Base-by-base conservation (phyloP, 1,284 basidiomycete genomes). In the Marasmius tenuissimus region DNA sequence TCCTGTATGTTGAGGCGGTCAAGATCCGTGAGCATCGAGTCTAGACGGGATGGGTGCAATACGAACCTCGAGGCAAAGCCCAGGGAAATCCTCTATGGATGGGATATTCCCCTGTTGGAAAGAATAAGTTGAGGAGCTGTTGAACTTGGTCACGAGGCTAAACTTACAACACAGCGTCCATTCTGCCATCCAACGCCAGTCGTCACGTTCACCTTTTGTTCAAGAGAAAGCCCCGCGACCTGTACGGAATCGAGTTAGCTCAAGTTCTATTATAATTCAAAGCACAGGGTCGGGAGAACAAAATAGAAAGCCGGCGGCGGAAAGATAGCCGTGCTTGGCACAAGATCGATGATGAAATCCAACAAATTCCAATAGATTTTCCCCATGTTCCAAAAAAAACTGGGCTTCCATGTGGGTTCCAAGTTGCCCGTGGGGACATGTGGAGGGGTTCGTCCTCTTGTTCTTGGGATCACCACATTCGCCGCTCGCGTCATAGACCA, bases 131-230 rank as follows among this genome's bases (percentile, higher is more conserved):
- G 71, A 67, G 38, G 74, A 75, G 4, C 75, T 75, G 7, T 71
- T 70, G 42, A 75, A 52, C 50, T 72, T 75, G 57, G 73, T 27
- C 40, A 62, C 42, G 55, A 53, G 3, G 61, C 56, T 27, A 67
- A 58, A 70, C 86, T 78, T 63, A 88, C 88, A 56, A 88, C 86
- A 72, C 89, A 92, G 16, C 81, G 82, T 0, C 87, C 84, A 57
- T 69, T 72, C 60, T 67, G 66, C 80, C 86, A 88, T n/a, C 84
- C 85, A 6, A 84, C 79, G 60, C 85, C 85, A 10, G 85, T 85
- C 6, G 77, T 76, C 2, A 85, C 66, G 61, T 78, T 84, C 34
- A 83, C 78, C 69, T 86, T 85, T 66, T 85, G 78, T 53, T 83
- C 79, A 20, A 85, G 71, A 8, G 81, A 76, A 50, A 79, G 78